Evolutionary conservation across 1,284 basidiomycete species (phyloP), one percentile per base, ranked within the genome.

Genomic region (Coniferiporia weirii): DNA sequence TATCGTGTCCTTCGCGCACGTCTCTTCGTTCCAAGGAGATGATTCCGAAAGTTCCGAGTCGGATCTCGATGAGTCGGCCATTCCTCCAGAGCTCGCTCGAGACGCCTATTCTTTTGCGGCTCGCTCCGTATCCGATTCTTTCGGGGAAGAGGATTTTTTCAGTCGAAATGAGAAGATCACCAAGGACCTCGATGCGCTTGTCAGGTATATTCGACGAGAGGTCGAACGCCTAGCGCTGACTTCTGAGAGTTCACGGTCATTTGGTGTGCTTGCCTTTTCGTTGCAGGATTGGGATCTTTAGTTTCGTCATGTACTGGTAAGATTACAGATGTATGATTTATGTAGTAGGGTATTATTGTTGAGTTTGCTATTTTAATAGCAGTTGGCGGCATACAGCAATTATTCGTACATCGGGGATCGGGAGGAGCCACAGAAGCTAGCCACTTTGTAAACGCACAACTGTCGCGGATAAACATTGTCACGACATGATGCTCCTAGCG

Each of bases 271-370:
- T 49, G 84, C 85, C 3, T 92, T 93, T 70, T 76, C 81, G 38
- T 73, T 94, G 54, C 87, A 92, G 60, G 91, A 93, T 66, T 93
- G 92, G 91, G 87, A 88, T 72, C 65, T 69, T 60, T 73, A 69
- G 62, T 6, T 27, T 27, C 27, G 27, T 27, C n/a, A 27, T 27
- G 27, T 27, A 27, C 27, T 27, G 27, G 5, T 27, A 27, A 27
- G 27, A 27, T 27, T 27, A 27, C 27, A 27, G 27, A 27, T 27
- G 27, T 27, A 27, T 5, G 27, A 27, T 27, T 27, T 27, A 27
- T 27, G 27, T 27, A 27, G 27, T 5, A 5, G 27, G 27, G 27
- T 5, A 27, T 27, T 27, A 27, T 27, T 27, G 5, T 27, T 27
- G 27, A 5, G 5, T 5, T 5, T 27, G 27, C 5, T 27, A 27